Base-by-base conservation (phyloP, 164 flowering plant species). In the Taxillus chinensis region DNA sequence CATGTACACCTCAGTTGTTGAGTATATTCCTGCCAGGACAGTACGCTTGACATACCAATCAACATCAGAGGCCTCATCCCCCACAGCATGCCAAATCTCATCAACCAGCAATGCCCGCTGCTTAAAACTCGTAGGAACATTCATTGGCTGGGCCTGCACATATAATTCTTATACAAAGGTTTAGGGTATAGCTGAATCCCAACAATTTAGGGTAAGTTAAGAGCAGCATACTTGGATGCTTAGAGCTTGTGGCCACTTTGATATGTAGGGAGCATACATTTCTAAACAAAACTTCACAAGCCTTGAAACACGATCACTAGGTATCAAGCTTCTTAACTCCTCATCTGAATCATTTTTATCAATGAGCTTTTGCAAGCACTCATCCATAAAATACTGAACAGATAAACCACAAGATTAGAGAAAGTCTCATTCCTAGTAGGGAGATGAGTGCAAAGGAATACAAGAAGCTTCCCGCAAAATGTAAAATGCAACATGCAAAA, bases 11-110 rank as follows among this genome's bases (percentile, higher is more conserved):
- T 95, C 99, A 16, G 99, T 75, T 4, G 97, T 69, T 5, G 96
- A 91, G 77, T 90, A 95, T 72, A 95, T 76, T 57, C 93, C 99
- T 56, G 96, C 99, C 55, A 95, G 87, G 15, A 85, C 71, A 11
- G 97, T 87, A 62, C 97, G 96, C 75, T 91, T 95, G 63, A 83
- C 79, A 71, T 91, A 87, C 97, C 96, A 95, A 60, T 91, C 96
- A 67, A 82, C 71, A 64, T 86, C 89, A 68, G 85, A 70, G 17
- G 80, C 67, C 41, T 77, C 83, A 66, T 87, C 95, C 62, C 87
- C 96, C 51, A 76, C 75, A 73, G 90, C 91, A 87, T 89, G 91
- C 92, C 91, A 95, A 51, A 95, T 89, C 77, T 95, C 97, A 86
- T 95, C 99, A 68, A 91, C 78, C 64, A 95, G 79, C 88, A 87